Conservation (phyloP, 441 rosid species). For the Biscutella laevigata region DNA sequence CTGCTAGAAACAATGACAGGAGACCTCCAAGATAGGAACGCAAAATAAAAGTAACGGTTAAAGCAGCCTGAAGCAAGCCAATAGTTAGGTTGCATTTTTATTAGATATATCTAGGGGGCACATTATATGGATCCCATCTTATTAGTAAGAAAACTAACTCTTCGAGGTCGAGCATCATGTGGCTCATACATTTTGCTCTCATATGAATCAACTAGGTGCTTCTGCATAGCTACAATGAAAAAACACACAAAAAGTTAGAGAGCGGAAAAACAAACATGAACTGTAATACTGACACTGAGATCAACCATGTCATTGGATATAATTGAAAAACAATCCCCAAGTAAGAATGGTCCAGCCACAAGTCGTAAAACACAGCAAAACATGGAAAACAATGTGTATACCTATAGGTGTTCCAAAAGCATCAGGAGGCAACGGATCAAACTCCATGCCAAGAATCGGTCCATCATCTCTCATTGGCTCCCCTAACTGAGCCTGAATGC, state of each 20-base stretch:
- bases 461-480: conserved; percentile 96
- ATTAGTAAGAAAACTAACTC: conserved; percentile 43
- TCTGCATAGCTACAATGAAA: conserved; percentile 38
- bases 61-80: neutral
- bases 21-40: neutral
- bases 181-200: conserved; percentile 60
- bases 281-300: neutral
- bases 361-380: neutral
- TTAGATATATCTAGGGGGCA: neutral
- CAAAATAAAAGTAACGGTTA: neutral
- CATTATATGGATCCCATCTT: conserved; percentile 1
- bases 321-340: too few relatives aligned
- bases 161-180: conserved; percentile 45
- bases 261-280: neutral
- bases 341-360: too few relatives aligned
- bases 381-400: conserved; percentile 31
- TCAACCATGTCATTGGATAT: neutral
- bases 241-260: neutral
- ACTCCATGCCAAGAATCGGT: conserved; percentile 90
- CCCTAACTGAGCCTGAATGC: conserved; percentile 90
- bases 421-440: conserved; percentile 95
- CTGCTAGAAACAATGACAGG: neutral
- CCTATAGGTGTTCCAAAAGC: conserved; percentile 87
- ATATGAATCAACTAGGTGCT: conserved; percentile 43
- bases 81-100: neutral